Conservation (phyloP, 2,329 filamentous ascomycete genomes). For the Biscogniauxia mediterranea region DNA sequence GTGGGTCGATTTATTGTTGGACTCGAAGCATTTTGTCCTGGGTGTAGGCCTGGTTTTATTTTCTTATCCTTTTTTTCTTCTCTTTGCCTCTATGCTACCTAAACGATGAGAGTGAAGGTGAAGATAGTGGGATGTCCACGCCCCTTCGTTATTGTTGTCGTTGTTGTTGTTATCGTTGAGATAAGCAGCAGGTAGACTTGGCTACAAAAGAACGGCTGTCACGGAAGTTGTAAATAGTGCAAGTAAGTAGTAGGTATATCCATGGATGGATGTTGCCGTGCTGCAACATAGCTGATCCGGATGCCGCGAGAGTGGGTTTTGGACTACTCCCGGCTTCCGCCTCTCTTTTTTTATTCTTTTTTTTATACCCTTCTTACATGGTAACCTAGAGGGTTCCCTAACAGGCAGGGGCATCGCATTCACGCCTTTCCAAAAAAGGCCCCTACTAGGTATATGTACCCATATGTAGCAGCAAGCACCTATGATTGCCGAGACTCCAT, state of each 20-base stretch:
- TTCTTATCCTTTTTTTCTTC: not conserved
- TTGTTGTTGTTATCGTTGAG: not conserved
- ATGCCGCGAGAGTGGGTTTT: slow-evolving; percentile 11
- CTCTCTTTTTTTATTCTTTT: not conserved
- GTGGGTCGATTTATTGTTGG: not conserved
- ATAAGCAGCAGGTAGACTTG: not conserved
- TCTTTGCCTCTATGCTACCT: not conserved
- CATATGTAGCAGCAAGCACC: not conserved
- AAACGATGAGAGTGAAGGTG: not conserved
- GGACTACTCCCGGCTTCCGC: slow-evolving; percentile 10
- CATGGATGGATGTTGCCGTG: slow-evolving; percentile 1
- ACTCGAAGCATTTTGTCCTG: not conserved
- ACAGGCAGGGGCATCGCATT: slow-evolving; percentile 2
- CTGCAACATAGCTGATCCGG: slow-evolving; percentile 13
- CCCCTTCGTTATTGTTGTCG: too few relatives aligned
- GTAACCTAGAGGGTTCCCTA: not conserved
- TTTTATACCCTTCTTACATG: too few relatives aligned
- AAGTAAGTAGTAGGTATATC: not conserved
- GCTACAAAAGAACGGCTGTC: not conserved
- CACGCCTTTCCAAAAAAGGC: slow-evolving; percentile 1
- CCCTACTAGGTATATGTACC: not conserved
- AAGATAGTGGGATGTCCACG: not conserved
- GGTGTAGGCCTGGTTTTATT: not conserved
- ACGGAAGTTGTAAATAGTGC: not conserved
- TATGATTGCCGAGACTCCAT: not conserved